Evolutionary conservation across 345 rosid genomes (phyloP), one percentile per base, ranked within the genome.

Genomic region (Physaria fendleri): DNA sequence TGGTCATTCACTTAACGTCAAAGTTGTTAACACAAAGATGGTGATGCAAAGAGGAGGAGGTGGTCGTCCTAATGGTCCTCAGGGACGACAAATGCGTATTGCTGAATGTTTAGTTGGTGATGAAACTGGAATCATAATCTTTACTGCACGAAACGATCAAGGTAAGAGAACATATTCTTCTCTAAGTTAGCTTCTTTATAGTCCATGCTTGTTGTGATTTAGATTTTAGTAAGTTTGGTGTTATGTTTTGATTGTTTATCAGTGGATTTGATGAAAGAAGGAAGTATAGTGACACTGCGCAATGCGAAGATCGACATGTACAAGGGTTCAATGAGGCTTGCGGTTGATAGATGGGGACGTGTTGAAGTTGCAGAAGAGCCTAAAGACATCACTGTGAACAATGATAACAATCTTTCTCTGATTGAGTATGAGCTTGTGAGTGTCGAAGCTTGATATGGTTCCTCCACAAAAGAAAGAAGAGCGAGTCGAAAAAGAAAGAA

Each of bases 91-190:
- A 71, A 84, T 82, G 85, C 75, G 87, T n/a, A 73, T 81, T 69
- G 85, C 95, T 1, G 99, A 93, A 73, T 81, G 87, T 66, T 73
- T 93, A 75, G 90, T 93, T 3, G 99, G 99, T 17, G 99, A 93
- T 58, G 99, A 89, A 74, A 88, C 97, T 0, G 97, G 95, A 56
- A 79, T 89, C 63, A 82, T 93, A 16, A 78, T 93, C 58, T 93
- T 93, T 37, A 81, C 90, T 0, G 95, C 99, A 17, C 80, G 99
- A 65, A 87, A 87, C 70, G 97, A 93, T 45, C 99, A 89, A 89
- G 99, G 97, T 89, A 46, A 62, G 18, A 5, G 14, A 4, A 10
- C 8, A 7, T 4, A 3, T 16, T 15, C 37, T 27, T 18, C 5
- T 30, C 12, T 30, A 2, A 8, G 34, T 30, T 8, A 8, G 34